A percentile compares a stretch with the other conserved stretches of the same genome.
These are phyloP conservation scores for Boletus rex-veris DNA, from an alignment of 768 basidiomycete genomes.

Conservation along the genomic window DNA sequence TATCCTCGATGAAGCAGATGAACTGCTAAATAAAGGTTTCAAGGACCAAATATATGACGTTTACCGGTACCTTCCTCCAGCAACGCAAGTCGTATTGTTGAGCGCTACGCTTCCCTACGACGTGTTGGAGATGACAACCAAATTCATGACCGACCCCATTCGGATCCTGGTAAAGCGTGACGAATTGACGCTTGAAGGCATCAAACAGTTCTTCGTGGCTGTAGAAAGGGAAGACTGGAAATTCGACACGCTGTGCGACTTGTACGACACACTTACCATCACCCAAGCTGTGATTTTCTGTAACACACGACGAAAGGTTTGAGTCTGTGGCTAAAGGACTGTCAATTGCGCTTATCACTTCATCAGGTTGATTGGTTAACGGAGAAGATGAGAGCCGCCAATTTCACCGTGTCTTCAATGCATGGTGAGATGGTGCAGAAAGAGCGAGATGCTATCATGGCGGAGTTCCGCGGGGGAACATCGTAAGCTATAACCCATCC, in stretches of 20 bases:
- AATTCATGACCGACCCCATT: slow-evolving; percentile 99
- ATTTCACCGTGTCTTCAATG: slow-evolving; percentile 96
- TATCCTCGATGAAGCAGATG: slow-evolving; percentile 92
- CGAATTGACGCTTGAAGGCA: slow-evolving; percentile 94
- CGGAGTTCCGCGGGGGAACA: slow-evolving; percentile 90
- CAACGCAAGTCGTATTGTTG: slow-evolving; percentile 94
- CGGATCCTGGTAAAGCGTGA: slow-evolving; percentile 99
- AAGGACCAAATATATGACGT: slow-evolving; percentile 99
- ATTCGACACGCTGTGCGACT: slow-evolving; percentile 94
- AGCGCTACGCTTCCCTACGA: slow-evolving; percentile 96
- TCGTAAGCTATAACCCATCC: slow-evolving; percentile 51
- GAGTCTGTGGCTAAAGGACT: slow-evolving; percentile 12
- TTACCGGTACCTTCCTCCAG: slow-evolving; percentile 94
- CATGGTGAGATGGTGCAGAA: slow-evolving; percentile 96
- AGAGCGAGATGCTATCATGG: slow-evolving; percentile 95
- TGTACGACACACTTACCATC: slow-evolving; percentile 98
- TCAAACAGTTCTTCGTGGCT: slow-evolving; percentile 96
- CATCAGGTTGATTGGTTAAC: slow-evolving; percentile 93
- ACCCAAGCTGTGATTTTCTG: slow-evolving; percentile 99
- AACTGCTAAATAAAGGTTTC: slow-evolving; percentile 96
- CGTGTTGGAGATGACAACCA: slow-evolving; percentile 97
- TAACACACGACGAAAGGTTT: slow-evolving; percentile 93
- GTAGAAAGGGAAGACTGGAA: slow-evolving; percentile 99
- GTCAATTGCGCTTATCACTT: slow-evolving; percentile 8
- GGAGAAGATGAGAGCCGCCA: slow-evolving; percentile 98